A percentile compares a stretch with the other conserved stretches of the same genome.
Conservation (phyloP, 2,329 filamentous ascomycete genomes). For the Cercospora janseana region DNA sequence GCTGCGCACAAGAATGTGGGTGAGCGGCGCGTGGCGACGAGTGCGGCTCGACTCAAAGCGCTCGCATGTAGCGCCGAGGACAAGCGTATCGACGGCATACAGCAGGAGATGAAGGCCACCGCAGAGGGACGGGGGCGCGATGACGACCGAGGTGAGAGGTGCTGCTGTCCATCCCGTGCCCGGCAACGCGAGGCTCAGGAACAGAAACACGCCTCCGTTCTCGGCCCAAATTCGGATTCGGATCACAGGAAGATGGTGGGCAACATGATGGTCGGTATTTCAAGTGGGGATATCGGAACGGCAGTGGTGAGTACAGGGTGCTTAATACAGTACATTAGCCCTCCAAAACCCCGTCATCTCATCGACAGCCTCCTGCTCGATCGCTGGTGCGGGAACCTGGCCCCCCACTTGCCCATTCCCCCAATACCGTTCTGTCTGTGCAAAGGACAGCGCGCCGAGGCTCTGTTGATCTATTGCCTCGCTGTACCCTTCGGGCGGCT, state of each 20-base stretch:
- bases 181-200: conserved; percentile 2
- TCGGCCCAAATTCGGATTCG: conserved; percentile 8
- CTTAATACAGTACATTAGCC: conserved; percentile 48
- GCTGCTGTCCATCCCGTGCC: conserved; percentile 1
- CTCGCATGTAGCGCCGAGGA: conserved; percentile 12
- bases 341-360: conserved; percentile 45
- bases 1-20: conserved; percentile 17
- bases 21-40: conserved; percentile 10
- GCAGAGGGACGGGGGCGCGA: conserved; percentile 2
- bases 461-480: too few relatives aligned
- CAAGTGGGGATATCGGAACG: conserved; percentile 8
- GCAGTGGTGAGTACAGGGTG: background rate
- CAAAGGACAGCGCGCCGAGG: too few relatives aligned
- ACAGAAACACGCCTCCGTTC: background rate
- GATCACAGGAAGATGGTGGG: background rate
- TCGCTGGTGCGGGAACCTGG: background rate
- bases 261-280: background rate
- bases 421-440: too few relatives aligned
- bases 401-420: too few relatives aligned
- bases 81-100: conserved; percentile 21
- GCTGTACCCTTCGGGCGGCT: too few relatives aligned
- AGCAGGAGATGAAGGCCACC: conserved; percentile 5
- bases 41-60: conserved; percentile 17
- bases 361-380: conserved; percentile 10
- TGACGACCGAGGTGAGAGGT: conserved; percentile 17